Conservation (phyloP, 768 basidiomycete species). For the Calocera cornea region DNA sequence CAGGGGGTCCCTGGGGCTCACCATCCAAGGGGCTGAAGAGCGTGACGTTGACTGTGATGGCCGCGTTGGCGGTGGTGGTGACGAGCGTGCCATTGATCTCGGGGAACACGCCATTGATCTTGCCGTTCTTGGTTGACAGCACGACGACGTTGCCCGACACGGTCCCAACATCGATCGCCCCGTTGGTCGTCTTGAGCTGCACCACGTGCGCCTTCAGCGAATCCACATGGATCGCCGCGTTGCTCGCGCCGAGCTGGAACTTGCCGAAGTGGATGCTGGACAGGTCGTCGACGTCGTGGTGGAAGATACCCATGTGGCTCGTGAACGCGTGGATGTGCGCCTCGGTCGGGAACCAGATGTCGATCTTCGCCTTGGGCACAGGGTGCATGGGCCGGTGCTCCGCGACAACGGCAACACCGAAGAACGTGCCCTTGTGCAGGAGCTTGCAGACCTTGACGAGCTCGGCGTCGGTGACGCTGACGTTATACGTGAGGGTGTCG, state of each 20-base stretch:
- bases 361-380: neutral
- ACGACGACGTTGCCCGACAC: neutral
- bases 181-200: neutral
- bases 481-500: neutral
- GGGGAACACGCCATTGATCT: neutral
- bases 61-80: neutral
- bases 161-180: neutral
- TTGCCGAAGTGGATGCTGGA: neutral
- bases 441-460: neutral
- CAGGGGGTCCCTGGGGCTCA: neutral
- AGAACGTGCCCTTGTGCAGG: neutral
- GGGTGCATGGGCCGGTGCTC: neutral
- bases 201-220: neutral
- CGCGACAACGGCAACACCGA: neutral
- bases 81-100: neutral
- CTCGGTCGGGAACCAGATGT: slow-evolving; percentile 4
- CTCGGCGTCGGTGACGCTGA: neutral
- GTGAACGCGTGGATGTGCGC: neutral
- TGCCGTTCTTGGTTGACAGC: neutral
- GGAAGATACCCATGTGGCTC: neutral
- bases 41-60: neutral
- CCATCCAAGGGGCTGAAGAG: neutral
- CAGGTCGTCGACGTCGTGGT: slow-evolving; percentile 2
- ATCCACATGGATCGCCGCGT: neutral
- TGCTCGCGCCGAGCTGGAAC: slow-evolving; percentile 2